Percentiles rank a stretch among this genome's conserved stretches.
phyloP scores from a whole-genome alignment of 1,284 basidiomycete genomes.

The Heterobasidion irregulare region DNA sequence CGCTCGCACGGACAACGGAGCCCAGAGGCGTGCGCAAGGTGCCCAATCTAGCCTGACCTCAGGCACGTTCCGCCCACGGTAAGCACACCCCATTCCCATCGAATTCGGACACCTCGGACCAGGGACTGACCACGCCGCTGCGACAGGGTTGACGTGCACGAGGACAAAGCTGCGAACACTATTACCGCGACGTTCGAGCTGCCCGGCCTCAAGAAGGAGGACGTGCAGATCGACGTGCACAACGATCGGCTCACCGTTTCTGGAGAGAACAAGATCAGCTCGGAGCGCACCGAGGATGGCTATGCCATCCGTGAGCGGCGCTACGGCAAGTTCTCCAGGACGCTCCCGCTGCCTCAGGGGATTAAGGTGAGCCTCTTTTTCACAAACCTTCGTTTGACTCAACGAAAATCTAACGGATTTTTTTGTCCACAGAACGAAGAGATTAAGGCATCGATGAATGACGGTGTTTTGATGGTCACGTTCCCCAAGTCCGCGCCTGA shows the following conservation, averaged over 20 bases:
- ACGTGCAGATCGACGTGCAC: constrained; percentile 25
- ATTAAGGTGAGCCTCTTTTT: constrained; percentile 20
- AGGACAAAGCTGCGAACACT: constrained; percentile 23
- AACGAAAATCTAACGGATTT: background rate
- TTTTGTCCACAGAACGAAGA: background rate
- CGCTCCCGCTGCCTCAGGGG: constrained; percentile 26
- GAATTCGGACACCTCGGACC: background rate
- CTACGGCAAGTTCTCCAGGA: constrained; percentile 26
- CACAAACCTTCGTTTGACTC: background rate
- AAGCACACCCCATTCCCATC: background rate
- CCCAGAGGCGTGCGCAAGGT: background rate
- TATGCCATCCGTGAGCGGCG: constrained; percentile 28
- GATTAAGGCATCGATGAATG: constrained; percentile 12
- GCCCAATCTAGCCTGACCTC: background rate
- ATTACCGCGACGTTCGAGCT: constrained; percentile 33
- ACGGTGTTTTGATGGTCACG: constrained; percentile 19
- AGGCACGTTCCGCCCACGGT: background rate
- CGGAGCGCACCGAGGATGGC: constrained; percentile 18
- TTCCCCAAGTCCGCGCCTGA: constrained; percentile 18
- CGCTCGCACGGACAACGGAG: background rate
- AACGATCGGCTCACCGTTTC: constrained; percentile 27
- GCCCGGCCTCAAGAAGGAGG: constrained; percentile 19
- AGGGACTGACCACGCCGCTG: background rate
- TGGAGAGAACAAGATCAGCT: constrained; percentile 20
- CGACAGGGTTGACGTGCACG: constrained; percentile 23